phyloP scores from a whole-genome alignment of 495 filamentous ascomycete genomes.

The Penicillium lividum region DNA sequence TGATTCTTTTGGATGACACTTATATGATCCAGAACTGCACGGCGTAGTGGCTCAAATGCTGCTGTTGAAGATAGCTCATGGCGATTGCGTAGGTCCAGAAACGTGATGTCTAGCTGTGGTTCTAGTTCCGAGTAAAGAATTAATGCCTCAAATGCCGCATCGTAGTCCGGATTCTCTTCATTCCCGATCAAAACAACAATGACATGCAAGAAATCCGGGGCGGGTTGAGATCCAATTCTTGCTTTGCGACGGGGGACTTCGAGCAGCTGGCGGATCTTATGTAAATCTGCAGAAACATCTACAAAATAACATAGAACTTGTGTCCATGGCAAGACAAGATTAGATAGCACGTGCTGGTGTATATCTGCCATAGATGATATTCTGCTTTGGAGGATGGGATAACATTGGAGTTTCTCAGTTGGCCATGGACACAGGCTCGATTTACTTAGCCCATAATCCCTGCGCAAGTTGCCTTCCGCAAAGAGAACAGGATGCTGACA shows the following conservation, averaged over 20 bases:
- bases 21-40: neutral
- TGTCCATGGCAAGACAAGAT: neutral
- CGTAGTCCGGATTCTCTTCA: neutral
- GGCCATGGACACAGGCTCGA: neutral
- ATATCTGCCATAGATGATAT: neutral
- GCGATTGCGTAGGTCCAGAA: constrained; percentile 9
- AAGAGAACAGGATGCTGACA: neutral
- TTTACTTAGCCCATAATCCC: neutral
- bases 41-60: constrained; percentile 11
- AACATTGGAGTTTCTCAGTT: neutral
- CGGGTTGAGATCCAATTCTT: neutral
- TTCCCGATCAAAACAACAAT: neutral
- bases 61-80: constrained; percentile 1
- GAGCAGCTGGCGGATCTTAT: neutral
- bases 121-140: neutral
- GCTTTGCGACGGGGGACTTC: neutral
- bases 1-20: too few relatives aligned
- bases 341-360: neutral
- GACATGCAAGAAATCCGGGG: neutral
- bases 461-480: neutral
- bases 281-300: neutral
- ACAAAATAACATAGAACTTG: constrained; percentile 9
- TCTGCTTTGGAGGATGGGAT: neutral
- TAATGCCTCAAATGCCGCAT: neutral
- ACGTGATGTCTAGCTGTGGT: neutral